Evolutionary conservation across 352 stramenopile species (phyloP).

Genomic region (Globisporangium echinulatum): DNA sequence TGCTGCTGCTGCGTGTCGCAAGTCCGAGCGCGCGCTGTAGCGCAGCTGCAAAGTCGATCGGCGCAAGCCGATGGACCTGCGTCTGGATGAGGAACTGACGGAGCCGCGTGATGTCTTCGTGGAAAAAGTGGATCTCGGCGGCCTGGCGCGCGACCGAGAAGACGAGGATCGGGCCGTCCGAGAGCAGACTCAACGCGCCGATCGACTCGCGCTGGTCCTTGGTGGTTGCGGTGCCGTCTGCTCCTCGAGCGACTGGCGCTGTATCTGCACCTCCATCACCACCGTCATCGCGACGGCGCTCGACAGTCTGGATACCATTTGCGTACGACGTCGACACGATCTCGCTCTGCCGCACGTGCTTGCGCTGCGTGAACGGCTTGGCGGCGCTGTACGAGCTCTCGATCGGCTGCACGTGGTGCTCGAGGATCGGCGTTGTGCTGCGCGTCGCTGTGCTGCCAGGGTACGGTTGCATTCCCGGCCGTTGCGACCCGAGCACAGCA

Average conservation of each 20-base stretch:
- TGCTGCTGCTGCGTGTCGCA: not conserved
- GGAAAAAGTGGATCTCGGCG: conserved; percentile 77
- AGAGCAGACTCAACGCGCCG: conserved; percentile 41
- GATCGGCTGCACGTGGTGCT: conserved; percentile 58
- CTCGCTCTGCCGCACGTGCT: conserved; percentile 76
- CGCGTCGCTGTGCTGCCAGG: conserved; percentile 24
- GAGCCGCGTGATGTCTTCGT: conserved; percentile 63
- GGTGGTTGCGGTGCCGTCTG: conserved; percentile 7
- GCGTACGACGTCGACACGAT: conserved; percentile 71
- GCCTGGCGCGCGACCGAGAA: conserved; percentile 65
- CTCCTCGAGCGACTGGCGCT: conserved; percentile 1
- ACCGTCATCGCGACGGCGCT: not conserved
- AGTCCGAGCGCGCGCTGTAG: conserved; percentile 26
- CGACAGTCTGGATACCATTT: conserved; percentile 19
- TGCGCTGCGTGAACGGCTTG: conserved; percentile 51
- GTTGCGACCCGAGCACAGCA: conserved; percentile 52
- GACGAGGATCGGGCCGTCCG: conserved; percentile 75
- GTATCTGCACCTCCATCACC: not conserved
- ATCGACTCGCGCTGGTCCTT: conserved; percentile 27
- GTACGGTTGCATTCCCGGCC: conserved; percentile 12
- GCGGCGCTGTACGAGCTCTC: conserved; percentile 30
- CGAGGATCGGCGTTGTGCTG: conserved; percentile 19
- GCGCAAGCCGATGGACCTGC: conserved; percentile 40
- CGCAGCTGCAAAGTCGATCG: conserved; percentile 27
- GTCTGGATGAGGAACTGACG: conserved; percentile 65